These are phyloP conservation scores for Solanum medicagineum DNA, from an alignment of 257 asterid genomes.

Conservation along the genomic window DNA sequence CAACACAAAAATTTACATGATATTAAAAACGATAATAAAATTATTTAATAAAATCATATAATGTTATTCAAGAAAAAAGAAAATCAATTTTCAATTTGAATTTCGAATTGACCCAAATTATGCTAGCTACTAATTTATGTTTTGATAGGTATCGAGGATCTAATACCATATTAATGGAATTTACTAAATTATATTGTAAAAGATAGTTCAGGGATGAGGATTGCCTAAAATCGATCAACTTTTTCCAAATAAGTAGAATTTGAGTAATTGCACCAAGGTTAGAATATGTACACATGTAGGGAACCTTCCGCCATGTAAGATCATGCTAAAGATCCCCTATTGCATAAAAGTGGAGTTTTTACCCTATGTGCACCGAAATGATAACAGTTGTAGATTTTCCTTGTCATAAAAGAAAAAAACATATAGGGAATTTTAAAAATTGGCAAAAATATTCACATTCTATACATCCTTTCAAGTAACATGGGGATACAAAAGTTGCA, in stretches of 20 bases:
- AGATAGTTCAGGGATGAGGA: neutral
- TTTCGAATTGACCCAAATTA: neutral
- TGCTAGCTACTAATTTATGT: neutral
- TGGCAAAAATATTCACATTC: neutral
- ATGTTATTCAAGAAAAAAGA: neutral
- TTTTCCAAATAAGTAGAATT: neutral
- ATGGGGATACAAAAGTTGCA: neutral
- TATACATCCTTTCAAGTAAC: too few relatives aligned
- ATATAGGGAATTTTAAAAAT: too few relatives aligned
- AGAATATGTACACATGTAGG: neutral
- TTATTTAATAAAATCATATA: neutral
- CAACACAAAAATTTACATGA: neutral
- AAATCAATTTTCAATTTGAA: neutral
- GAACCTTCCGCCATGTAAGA: too few relatives aligned
- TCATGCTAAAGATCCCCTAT: too few relatives aligned
- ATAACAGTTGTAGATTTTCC: fast-evolving
- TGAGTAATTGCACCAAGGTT: neutral
- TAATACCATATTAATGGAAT: neutral
- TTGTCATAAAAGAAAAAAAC: too few relatives aligned
- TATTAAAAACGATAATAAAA: neutral
- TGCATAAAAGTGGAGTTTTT: too few relatives aligned
- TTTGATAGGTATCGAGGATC: neutral
- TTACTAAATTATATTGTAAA: neutral
- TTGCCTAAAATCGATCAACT: neutral
- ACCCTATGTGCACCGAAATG: too few relatives aligned